These are phyloP conservation scores for Candida koratica DNA, from an alignment of 805 yeast species.

Conservation along the genomic window DNA sequence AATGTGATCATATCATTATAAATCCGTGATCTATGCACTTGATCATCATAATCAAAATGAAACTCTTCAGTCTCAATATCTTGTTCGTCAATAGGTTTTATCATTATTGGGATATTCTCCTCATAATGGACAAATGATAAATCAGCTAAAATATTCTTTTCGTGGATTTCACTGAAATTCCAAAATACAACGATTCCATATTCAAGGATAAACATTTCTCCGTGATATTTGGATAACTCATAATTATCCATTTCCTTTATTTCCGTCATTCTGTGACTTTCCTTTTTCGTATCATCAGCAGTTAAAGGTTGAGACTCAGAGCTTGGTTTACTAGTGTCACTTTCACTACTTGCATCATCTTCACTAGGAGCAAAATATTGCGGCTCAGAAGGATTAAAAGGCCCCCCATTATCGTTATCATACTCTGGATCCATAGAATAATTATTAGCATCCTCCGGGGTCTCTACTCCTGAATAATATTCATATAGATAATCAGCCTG, in stretches of 20 bases:
- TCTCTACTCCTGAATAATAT: conserved; percentile 77
- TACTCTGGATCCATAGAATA: conserved; percentile 44
- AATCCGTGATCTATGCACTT: conserved; percentile 64
- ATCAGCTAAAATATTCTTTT: conserved; percentile 90
- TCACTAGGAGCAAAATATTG: conserved; percentile 67
- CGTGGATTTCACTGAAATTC: conserved; percentile 92
- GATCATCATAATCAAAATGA: conserved; percentile 66
- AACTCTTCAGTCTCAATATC: conserved; percentile 92
- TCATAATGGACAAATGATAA: conserved; percentile 60
- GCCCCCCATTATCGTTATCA: conserved; percentile 43
- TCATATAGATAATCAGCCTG: conserved; percentile 90
- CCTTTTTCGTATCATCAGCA: conserved; percentile 2
- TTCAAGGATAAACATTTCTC: conserved; percentile 83
- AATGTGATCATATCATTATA: conserved; percentile 93
- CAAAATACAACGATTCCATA: conserved; percentile 98
- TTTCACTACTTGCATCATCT: conserved; percentile 7
- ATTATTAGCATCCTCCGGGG: conserved; percentile 52
- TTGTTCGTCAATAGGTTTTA: conserved; percentile 76
- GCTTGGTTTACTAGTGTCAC: conserved; percentile 5
- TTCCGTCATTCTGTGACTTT: conserved; percentile 4
- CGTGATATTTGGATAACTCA: conserved; percentile 56
- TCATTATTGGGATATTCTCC: conserved; percentile 45
- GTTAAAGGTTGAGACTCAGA: neutral
- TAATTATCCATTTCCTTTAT: conserved; percentile 4
- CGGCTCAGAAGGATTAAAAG: conserved; percentile 90